Conservation (phyloP, 257 asterid species). For the Ballota nigra region DNA sequence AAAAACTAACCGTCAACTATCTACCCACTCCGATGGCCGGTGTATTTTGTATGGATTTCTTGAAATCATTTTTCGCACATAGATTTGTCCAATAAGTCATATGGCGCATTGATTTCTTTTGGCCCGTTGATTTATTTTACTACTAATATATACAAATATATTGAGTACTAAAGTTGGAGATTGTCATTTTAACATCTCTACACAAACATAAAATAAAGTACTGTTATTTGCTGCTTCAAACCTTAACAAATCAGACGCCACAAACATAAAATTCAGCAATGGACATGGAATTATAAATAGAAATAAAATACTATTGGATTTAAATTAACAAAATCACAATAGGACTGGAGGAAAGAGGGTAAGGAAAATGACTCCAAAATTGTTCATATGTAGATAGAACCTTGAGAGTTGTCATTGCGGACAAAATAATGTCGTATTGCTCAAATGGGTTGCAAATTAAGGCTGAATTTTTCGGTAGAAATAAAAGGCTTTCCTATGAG, state of each 20-base stretch:
- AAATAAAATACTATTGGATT: neutral
- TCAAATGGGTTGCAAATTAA: neutral
- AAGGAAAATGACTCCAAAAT: neutral
- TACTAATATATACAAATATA: too few relatives aligned
- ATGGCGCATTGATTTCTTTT: too few relatives aligned
- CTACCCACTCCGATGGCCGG: too few relatives aligned
- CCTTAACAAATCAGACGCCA: neutral
- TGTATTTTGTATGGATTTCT: too few relatives aligned
- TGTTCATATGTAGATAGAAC: neutral
- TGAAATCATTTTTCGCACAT: too few relatives aligned
- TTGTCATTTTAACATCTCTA: too few relatives aligned
- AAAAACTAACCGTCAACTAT: too few relatives aligned
- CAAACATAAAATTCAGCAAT: neutral
- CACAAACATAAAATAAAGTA: neutral
- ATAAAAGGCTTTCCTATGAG: too few relatives aligned
- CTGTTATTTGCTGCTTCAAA: neutral
- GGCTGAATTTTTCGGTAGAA: too few relatives aligned
- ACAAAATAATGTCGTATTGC: neutral
- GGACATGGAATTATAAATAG: neutral
- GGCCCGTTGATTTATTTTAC: too few relatives aligned
- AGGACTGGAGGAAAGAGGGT: neutral
- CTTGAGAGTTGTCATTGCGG: neutral
- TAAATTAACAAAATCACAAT: neutral
- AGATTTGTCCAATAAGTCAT: too few relatives aligned
- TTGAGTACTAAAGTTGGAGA: too few relatives aligned